Conservation (phyloP, 2,329 filamentous ascomycete species). For the Beauveria bassiana region DNA sequence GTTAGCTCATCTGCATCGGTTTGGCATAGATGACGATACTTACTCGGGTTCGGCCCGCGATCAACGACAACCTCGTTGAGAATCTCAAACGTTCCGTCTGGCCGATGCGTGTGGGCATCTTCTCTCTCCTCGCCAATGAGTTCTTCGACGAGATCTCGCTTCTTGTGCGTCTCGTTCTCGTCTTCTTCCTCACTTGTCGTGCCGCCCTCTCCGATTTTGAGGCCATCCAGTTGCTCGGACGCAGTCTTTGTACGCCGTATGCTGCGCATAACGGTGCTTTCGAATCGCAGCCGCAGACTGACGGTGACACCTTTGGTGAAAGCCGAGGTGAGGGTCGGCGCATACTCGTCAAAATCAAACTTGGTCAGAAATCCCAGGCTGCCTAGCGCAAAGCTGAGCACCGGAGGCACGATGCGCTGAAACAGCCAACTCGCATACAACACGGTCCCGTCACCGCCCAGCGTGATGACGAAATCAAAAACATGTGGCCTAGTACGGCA, state of each 20-base stretch:
- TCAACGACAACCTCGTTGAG: conserved; percentile 97
- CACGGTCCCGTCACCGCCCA: conserved; percentile 94
- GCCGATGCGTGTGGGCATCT: conserved; percentile 75
- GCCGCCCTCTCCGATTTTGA: not conserved
- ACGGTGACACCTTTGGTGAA: conserved; percentile 83
- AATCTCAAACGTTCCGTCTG: conserved; percentile 80
- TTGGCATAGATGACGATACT: conserved; percentile 26
- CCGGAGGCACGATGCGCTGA: conserved; percentile 87
- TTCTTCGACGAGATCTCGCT: conserved; percentile 76
- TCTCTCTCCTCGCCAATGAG: conserved; percentile 79
- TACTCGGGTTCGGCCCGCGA: conserved; percentile 84
- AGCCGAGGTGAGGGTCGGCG: conserved; percentile 58
- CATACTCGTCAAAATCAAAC: conserved; percentile 78
- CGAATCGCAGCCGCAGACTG: conserved; percentile 79
- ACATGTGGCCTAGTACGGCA: conserved; percentile 71
- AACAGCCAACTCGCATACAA: conserved; percentile 96
- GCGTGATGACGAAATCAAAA: conserved; percentile 88
- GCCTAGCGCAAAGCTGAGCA: conserved; percentile 83
- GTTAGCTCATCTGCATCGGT: not conserved
- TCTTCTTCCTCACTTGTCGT: conserved; percentile 24
- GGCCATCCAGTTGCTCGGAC: conserved; percentile 14
- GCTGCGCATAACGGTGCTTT: conserved; percentile 87
- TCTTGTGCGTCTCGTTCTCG: conserved; percentile 29
- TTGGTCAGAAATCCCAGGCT: conserved; percentile 94
- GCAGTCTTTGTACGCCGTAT: conserved; percentile 36